phyloP scores from a whole-genome alignment of 139 green algal genomes.

The Tetradesmus lagerheimii region DNA sequence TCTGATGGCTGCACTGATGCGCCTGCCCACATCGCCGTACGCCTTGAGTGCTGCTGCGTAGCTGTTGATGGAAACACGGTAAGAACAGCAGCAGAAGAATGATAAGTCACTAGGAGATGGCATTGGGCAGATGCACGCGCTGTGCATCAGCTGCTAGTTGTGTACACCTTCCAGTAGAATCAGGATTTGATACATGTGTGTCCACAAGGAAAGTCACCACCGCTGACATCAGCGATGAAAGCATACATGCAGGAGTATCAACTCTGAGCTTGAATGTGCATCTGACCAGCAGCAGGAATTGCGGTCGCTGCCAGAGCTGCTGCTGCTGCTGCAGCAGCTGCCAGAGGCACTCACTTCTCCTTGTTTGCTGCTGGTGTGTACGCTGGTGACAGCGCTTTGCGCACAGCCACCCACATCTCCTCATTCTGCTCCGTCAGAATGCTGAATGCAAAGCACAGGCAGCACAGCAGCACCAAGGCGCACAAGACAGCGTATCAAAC shows the following conservation, averaged over 20 bases:
- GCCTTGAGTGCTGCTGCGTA: conserved; percentile 31
- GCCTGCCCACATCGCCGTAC: conserved; percentile 14
- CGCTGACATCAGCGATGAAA: no score
- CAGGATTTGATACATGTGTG: no score
- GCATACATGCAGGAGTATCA: no score
- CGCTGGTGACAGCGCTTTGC: conserved; percentile 44
- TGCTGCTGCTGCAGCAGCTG: not conserved
- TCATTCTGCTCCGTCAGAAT: conserved; percentile 39
- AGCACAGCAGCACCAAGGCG: not conserved
- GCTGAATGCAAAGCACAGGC: not conserved
- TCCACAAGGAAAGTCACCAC: no score
- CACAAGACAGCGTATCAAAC: no score
- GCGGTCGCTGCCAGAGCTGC: not conserved
- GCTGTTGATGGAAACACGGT: not conserved
- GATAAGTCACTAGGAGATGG: no score
- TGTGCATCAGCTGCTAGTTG: no score
- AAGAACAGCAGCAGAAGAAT: not conserved
- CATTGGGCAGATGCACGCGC: no score
- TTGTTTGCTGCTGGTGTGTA: conserved; percentile 41
- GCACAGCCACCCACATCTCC: conserved; percentile 41
- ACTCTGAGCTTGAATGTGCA: no score
- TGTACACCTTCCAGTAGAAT: no score
- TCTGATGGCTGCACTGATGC: conserved; percentile 32
- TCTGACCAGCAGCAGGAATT: no score
- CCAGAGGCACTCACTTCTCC: not conserved